Evolutionary conservation across 495 filamentous ascomycete species (phyloP).

Genomic region (Xylaria flabelliformis): DNA sequence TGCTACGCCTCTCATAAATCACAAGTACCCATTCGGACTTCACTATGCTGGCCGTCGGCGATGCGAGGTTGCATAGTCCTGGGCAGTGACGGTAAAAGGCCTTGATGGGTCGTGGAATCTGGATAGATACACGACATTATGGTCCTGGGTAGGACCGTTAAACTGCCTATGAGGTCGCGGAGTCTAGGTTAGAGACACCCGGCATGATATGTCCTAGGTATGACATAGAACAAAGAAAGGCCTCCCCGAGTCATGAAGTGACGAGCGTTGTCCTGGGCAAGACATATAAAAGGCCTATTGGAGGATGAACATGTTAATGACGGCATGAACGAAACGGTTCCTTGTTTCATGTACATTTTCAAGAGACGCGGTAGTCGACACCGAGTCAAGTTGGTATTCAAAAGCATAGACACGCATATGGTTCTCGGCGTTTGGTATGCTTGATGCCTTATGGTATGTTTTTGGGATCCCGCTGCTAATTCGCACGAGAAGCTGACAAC

Average conservation of each 20-base stretch:
- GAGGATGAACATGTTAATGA: slow-evolving; percentile 13
- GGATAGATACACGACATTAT: slow-evolving; percentile 9
- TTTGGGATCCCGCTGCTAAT: not conserved
- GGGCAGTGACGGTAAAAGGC: slow-evolving; percentile 29
- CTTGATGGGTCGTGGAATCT: slow-evolving; percentile 13
- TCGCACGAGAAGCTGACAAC: not conserved
- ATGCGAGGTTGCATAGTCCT: slow-evolving; percentile 7
- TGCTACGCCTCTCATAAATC: not conserved
- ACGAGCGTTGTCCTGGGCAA: slow-evolving; percentile 26
- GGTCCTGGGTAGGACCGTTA: slow-evolving; percentile 28
- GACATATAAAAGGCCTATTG: slow-evolving; percentile 25
- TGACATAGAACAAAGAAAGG: slow-evolving; percentile 16
- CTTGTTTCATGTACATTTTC: slow-evolving; percentile 21
- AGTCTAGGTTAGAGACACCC: slow-evolving; percentile 17
- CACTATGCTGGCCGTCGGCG: not conserved
- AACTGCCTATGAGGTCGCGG: slow-evolving; percentile 18
- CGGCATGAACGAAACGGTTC: slow-evolving; percentile 19
- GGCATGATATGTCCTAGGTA: slow-evolving; percentile 22
- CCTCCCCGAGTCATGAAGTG: slow-evolving; percentile 17
- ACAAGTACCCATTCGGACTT: not conserved
- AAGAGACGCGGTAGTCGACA: not conserved
- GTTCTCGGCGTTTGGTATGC: slow-evolving; percentile 24
- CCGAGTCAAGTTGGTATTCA: slow-evolving; percentile 14
- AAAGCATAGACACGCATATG: slow-evolving; percentile 24
- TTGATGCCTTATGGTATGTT: slow-evolving; percentile 2